Conservation (phyloP, 129 eudicot species). For the Helichrysum umbraculigerum region DNA sequence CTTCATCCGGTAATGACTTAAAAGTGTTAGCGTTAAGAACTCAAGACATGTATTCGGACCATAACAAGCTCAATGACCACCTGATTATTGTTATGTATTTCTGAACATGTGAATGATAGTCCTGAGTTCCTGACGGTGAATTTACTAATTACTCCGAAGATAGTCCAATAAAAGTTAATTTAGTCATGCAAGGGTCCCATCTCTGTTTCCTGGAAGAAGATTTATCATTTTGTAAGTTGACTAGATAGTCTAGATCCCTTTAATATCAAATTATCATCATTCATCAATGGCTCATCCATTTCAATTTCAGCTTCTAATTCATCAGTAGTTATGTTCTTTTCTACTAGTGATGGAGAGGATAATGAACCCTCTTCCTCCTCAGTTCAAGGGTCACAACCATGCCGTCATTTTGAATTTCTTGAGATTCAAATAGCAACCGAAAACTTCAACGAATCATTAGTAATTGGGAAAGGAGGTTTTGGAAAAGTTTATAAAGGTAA, state of each 20-base stretch:
- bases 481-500: slow-evolving; percentile 15
- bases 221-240: slow-evolving; percentile 2
- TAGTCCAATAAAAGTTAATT: too few relatives aligned
- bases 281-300: not conserved
- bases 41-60: too few relatives aligned
- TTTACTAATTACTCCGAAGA: too few relatives aligned
- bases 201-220: slow-evolving; percentile 5
- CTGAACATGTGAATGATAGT: too few relatives aligned
- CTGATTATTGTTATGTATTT: too few relatives aligned
- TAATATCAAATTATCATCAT: not conserved
- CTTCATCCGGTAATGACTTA: too few relatives aligned
- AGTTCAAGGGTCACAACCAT: slow-evolving; percentile 16
- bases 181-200: not conserved
- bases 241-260: not conserved
- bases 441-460: not conserved
- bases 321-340: not conserved
- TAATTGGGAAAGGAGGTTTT: slow-evolving; percentile 6
- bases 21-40: too few relatives aligned
- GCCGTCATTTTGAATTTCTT: not conserved
- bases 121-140: too few relatives aligned
- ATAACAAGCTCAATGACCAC: too few relatives aligned
- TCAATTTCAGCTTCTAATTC: not conserved
- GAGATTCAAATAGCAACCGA: slow-evolving; percentile 9
- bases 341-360: not conserved
- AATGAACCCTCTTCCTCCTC: not conserved